A percentile compares a stretch with the other conserved stretches of the same genome.
Evolutionary conservation across 2,329 filamentous ascomycete genomes (phyloP).

Genomic region (Colletotrichum sp.): DNA sequence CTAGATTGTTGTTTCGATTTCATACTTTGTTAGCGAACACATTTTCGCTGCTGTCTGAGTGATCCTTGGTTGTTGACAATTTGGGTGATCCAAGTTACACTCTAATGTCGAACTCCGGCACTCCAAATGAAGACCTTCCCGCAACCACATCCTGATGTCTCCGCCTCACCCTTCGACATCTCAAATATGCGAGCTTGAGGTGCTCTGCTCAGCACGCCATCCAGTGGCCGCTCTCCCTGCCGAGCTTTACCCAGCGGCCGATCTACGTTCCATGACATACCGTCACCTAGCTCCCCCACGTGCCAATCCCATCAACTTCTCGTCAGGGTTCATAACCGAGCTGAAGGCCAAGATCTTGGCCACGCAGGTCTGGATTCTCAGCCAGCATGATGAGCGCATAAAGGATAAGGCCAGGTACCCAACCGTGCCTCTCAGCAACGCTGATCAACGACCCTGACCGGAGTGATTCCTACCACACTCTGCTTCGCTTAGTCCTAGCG

Average conservation of each 20-base stretch:
- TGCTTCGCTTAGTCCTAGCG: not conserved
- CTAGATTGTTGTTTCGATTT: not conserved
- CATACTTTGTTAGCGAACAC: not conserved
- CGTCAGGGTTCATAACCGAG: not conserved
- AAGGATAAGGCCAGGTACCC: not conserved
- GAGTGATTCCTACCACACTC: not conserved
- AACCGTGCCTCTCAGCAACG: not conserved
- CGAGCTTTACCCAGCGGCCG: not conserved
- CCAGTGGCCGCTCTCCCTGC: not conserved
- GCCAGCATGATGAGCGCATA: not conserved
- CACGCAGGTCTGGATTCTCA: not conserved
- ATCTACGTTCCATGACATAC: not conserved
- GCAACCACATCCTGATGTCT: not conserved
- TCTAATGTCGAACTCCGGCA: not conserved
- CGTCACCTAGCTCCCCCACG: not conserved
- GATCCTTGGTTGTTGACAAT: not conserved
- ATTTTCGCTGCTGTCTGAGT: not conserved
- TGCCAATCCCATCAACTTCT: not conserved
- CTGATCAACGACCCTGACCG: accelerated
- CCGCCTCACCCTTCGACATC: not conserved
- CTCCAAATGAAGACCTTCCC: not conserved
- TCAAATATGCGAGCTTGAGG: not conserved
- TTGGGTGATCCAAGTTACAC: not conserved
- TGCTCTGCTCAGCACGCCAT: not conserved
- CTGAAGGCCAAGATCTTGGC: not conserved